Base-by-base conservation (phyloP, 192 early-diverging fungal genomes). In the Coemansia aciculifera region DNA sequence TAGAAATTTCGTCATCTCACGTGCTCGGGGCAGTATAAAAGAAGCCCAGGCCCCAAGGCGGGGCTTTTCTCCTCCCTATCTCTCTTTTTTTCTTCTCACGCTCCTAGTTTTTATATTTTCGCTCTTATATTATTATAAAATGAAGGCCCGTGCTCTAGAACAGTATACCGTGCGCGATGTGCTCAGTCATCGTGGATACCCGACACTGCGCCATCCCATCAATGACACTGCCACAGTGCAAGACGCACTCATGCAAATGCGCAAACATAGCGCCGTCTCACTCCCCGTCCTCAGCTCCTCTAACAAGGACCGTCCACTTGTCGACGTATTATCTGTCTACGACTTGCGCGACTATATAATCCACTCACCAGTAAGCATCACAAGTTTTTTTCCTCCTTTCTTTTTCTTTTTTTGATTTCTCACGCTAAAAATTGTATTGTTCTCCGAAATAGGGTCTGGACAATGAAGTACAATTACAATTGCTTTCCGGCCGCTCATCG, bases 241-340 rank as follows among this genome's bases (percentile, higher is more conserved):
- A 42, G 64, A 66, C 1, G 72, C 81, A 0, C 66, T 83, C 29
- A 24, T 24, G 29, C 43, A 75, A 39, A 83, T 83, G 81, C 34
- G 66, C 73, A 42, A 15, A n/a, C 56, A 75, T 23, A 68, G 75
- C 44, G 69, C 72, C 17, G 75, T 83, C 66, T 83, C 81, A 15
- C 57, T 83, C 9, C 81, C 81, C 11, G 81, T 83, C 7, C 74
- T 78, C 31, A 36, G 69, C 54, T 21, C n/a, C n/a, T 39, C 59
- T 12, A 48, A 54, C 12, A 17, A 19, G 15, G 34, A 46, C 36
- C 34, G 24, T 15, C 29, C 63, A 43, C 78, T 78, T 12, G 64
- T 83, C 37, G 81, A 83, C 34, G 74, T 83, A n/a, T 59, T 83
- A 17, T 75, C 81, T 15, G 68, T 78, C 3, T 77, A 83, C 60